A percentile compares a stretch with the other conserved stretches of the same genome.
Evolutionary conservation across 306 rosid genomes (phyloP).

Genomic region (Ceratonia siliqua): DNA sequence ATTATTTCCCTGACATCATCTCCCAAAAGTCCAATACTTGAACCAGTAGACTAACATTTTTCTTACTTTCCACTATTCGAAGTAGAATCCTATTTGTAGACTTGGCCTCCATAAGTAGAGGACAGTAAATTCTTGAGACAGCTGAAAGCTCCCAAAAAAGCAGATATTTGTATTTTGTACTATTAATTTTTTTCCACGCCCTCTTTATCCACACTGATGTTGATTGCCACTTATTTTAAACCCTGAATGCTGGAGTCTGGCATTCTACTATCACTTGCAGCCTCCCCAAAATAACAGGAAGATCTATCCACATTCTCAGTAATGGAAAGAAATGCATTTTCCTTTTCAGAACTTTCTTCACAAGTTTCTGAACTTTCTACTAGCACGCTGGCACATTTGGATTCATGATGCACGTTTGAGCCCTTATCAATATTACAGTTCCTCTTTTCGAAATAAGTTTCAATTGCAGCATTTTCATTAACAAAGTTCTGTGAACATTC

Average conservation of each 20-base stretch:
- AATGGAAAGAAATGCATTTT: neutral
- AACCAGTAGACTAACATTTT: neutral
- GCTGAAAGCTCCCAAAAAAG: neutral
- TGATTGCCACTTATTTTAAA: neutral
- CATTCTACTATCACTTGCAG: neutral
- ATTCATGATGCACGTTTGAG: neutral
- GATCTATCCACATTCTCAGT: neutral
- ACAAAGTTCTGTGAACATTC: neutral
- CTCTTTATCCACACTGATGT: neutral
- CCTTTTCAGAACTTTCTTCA: neutral
- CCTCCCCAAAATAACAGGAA: conserved; percentile 18
- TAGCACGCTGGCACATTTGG: neutral
- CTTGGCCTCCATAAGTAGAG: neutral
- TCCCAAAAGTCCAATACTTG: neutral
- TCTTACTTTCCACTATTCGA: neutral
- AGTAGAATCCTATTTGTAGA: neutral
- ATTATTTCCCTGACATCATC: neutral
- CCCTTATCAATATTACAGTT: neutral
- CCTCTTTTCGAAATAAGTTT: conserved; percentile 4
- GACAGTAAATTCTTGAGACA: neutral
- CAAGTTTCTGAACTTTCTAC: conserved; percentile 21
- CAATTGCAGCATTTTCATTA: conserved; percentile 11
- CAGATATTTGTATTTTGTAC: no score
- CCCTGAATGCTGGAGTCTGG: neutral
- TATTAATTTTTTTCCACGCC: neutral